Base-by-base conservation (phyloP, 345 rosid species). In the Microcos paniculata region DNA sequence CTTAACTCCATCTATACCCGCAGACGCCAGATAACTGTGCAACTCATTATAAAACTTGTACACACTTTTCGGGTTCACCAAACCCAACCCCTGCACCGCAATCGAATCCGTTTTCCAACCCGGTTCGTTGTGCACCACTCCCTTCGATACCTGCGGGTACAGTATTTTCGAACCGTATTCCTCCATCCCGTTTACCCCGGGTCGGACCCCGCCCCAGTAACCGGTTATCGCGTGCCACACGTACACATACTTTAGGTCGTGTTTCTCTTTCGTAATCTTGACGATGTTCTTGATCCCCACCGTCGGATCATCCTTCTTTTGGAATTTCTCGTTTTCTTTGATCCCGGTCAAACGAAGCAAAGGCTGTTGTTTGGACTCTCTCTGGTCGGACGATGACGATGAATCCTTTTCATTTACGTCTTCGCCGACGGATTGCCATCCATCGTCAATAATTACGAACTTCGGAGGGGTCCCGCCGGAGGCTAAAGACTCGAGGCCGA, bases 151-250 rank as follows among this genome's bases (percentile, higher is more conserved):
- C 82, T 59, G 63, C 8, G 98, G 98, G 68, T 89, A 95, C 84
- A 82, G 89, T 85, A 95, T 85, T 79, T 66, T 79, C 72, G 99
- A 87, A 26, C 84, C 94, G 59, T 88, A 95, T 40, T 83, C 87
- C 80, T 84, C 91, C 90, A 87, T 85, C 79, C 80, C 94, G 78
- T 83, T 69, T 13, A 81, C 86, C 1, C 96, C 97, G 0, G 99
- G 97, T 0, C 88, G 84, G 76, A 95, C 97, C 71, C 99, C 99
- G 6, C 99, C 99, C 99, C 99, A 95, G 51, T 95, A 95, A 53
- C 99, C 99, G 0, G 93, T 89, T 14, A 95, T 95, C 6, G 99
- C 98, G 63, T 95, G 99, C 99, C 99, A 95, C 21, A 95, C 96
- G 71, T 95, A 95, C 52, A 93, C 98, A 40, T 87, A 89, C 21